These are phyloP conservation scores for Aspergillus sp. DNA, from an alignment of 2,329 filamentous ascomycete species.

Conservation along the genomic window DNA sequence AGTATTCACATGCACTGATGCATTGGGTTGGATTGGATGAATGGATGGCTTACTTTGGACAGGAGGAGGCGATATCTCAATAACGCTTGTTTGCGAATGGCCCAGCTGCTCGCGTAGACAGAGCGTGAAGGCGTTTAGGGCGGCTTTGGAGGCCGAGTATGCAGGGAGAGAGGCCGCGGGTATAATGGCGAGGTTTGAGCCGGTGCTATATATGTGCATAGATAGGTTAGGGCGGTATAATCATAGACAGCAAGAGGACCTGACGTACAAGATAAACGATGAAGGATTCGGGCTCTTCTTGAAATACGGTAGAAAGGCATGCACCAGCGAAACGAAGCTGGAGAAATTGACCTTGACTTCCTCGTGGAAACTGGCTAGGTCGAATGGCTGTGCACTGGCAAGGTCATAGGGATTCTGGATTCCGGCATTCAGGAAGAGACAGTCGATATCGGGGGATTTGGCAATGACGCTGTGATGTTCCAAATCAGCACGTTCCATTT, in stretches of 20 bases:
- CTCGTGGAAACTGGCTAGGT: slow-evolving; percentile 29
- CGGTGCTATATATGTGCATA: slow-evolving; percentile 28
- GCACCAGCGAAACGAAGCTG: background rate
- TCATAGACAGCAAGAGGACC: background rate
- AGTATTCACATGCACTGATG: background rate
- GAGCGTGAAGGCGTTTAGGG: slow-evolving; percentile 50
- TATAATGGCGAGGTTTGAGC: slow-evolving; percentile 49
- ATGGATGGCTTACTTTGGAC: slow-evolving; percentile 35
- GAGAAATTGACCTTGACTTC: slow-evolving; percentile 29
- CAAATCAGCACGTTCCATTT: too few relatives aligned
- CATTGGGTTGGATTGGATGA: background rate
- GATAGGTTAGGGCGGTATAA: background rate
- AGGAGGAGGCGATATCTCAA: slow-evolving; percentile 50
- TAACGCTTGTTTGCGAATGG: slow-evolving; percentile 32
- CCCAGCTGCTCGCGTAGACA: slow-evolving; percentile 47
- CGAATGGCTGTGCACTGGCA: slow-evolving; percentile 15
- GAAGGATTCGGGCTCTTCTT: slow-evolving; percentile 30
- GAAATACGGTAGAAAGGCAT: slow-evolving; percentile 6
- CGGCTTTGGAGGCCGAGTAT: slow-evolving; percentile 57
- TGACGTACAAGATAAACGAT: slow-evolving; percentile 4
- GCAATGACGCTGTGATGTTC: background rate
- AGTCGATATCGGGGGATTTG: slow-evolving; percentile 53
- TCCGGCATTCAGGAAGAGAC: slow-evolving; percentile 47
- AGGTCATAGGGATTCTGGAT: slow-evolving; percentile 53
- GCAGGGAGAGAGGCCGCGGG: slow-evolving; percentile 49